phyloP scores from a whole-genome alignment of 1,284 basidiomycete species.

The Tilletia setariae region DNA sequence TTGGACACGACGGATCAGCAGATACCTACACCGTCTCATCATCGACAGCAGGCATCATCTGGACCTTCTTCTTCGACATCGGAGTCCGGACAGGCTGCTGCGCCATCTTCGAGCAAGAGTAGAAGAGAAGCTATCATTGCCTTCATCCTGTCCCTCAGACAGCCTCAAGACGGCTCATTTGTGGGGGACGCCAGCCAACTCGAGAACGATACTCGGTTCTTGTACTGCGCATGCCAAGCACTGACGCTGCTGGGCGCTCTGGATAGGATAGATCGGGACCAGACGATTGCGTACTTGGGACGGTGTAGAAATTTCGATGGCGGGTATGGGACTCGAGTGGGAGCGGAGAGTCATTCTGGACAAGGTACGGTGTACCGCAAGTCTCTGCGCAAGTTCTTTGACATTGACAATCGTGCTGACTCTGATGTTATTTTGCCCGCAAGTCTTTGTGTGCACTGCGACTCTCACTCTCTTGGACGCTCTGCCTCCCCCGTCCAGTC shows the following conservation, averaged over 20 bases:
- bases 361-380: constrained; percentile 65
- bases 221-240: constrained; percentile 77
- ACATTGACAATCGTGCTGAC: not conserved
- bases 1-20: constrained; percentile 62
- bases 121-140: constrained; percentile 15
- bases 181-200: constrained; percentile 78
- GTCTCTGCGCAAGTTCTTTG: not conserved
- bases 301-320: constrained; percentile 90
- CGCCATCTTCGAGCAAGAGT: not conserved
- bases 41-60: no score
- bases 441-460: constrained; percentile 88
- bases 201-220: constrained; percentile 87
- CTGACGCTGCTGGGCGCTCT: constrained; percentile 73
- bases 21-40: not conserved
- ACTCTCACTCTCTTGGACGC: constrained; percentile 80
- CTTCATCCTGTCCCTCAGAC: constrained; percentile 75
- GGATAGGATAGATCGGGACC: constrained; percentile 57
- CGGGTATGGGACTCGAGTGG: constrained; percentile 78
- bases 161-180: constrained; percentile 70
- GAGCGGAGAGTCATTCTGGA: constrained; percentile 86
- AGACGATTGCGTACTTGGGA: constrained; percentile 70
- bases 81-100: not conserved
- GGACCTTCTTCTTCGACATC: no score
- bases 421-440: no score
- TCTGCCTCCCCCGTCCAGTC: constrained; percentile 60